Evolutionary conservation across 164 flowering plant genomes (phyloP).

Genomic region (Annona squamosa): DNA sequence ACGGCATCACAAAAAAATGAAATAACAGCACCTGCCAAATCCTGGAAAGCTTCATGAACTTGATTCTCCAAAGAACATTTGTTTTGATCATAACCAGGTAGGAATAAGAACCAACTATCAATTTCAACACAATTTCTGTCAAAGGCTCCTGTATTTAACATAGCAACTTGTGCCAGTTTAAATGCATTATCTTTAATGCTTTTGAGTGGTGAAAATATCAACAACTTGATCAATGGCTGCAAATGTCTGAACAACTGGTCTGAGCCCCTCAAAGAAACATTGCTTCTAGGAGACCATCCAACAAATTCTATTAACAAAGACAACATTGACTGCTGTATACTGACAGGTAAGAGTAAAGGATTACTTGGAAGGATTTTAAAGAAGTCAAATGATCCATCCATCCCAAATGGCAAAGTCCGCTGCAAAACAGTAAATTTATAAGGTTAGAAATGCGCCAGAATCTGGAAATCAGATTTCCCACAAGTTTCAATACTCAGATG

Average conservation of each 20-base stretch:
- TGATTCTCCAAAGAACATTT: slow-evolving; percentile 15
- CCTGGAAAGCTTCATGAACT: slow-evolving; percentile 29
- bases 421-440: slow-evolving; percentile 36
- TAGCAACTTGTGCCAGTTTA: slow-evolving; percentile 60
- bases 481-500: not conserved
- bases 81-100: slow-evolving; percentile 53
- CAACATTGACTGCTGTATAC: slow-evolving; percentile 55
- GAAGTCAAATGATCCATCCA: slow-evolving; percentile 74
- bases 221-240: slow-evolving; percentile 42
- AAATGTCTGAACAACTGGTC: slow-evolving; percentile 68
- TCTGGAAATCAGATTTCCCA: not conserved
- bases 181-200: slow-evolving; percentile 56
- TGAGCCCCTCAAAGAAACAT: slow-evolving; percentile 28
- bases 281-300: slow-evolving; percentile 30
- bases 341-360: slow-evolving; percentile 39
- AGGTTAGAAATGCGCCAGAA: not conserved
- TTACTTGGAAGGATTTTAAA: slow-evolving; percentile 52
- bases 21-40: slow-evolving; percentile 43
- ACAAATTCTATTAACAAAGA: slow-evolving; percentile 55
- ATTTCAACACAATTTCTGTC: slow-evolving; percentile 57
- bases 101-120: slow-evolving; percentile 70
- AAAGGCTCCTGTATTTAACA: slow-evolving; percentile 86
- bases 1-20: slow-evolving; percentile 83
- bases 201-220: slow-evolving; percentile 45
- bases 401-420: slow-evolving; percentile 43